These are phyloP conservation scores for Blastobotrys arbuscula DNA, from an alignment of 1,139 yeast genomes.

Conservation along the genomic window DNA sequence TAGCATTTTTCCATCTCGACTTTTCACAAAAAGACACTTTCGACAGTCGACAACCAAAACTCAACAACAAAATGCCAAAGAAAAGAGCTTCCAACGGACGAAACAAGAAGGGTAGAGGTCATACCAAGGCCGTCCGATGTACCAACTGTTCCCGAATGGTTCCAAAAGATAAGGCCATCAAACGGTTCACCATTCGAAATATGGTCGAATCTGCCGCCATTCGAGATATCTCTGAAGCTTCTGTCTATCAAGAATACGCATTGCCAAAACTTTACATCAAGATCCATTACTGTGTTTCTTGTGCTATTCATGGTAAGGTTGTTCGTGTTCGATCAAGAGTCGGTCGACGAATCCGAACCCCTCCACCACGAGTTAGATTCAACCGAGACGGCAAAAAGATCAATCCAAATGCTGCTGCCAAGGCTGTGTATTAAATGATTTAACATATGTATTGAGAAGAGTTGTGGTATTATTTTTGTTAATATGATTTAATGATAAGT, in stretches of 20 bases:
- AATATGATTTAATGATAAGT: background rate
- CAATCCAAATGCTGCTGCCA: conserved; percentile 97
- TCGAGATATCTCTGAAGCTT: conserved; percentile 99
- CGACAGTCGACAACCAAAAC: conserved; percentile 5
- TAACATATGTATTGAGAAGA: background rate
- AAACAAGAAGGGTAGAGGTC: conserved; percentile 99
- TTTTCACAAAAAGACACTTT: background rate
- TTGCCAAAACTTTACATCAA: conserved; percentile 99
- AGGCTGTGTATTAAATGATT: conserved; percentile 47
- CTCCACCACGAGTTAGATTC: conserved; percentile 99
- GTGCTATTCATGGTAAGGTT: conserved; percentile 99
- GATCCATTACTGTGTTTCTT: conserved; percentile 99
- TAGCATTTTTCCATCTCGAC: background rate
- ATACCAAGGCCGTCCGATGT: conserved; percentile 99
- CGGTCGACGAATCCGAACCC: conserved; percentile 98
- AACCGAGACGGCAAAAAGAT: conserved; percentile 89
- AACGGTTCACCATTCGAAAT: conserved; percentile 99
- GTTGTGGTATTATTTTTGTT: background rate
- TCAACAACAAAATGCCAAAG: conserved; percentile 78
- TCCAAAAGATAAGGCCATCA: conserved; percentile 99
- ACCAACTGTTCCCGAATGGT: conserved; percentile 99
- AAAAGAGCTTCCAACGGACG: conserved; percentile 99
- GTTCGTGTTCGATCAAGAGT: conserved; percentile 99
- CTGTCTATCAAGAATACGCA: conserved; percentile 98
- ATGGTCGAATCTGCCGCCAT: conserved; percentile 99